Evolutionary conservation across 208 protist species (phyloP).

Genomic region (Leishmania martiniquensis): DNA sequence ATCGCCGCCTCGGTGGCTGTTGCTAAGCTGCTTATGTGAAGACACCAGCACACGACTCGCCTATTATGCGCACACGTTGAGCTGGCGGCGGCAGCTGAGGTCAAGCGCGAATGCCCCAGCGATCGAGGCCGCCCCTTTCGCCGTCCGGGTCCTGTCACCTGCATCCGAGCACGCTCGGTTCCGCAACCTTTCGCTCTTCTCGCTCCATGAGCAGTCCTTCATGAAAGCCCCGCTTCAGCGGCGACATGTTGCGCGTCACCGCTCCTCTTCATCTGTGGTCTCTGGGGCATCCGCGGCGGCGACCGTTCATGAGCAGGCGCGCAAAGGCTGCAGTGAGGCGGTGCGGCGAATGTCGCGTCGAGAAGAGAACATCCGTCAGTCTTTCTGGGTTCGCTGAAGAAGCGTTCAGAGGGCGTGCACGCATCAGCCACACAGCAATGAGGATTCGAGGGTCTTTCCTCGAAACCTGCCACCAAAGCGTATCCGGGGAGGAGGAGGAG

Average conservation of each 20-base stretch:
- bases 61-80: constrained; percentile 39
- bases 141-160: constrained; percentile 24
- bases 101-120: background rate
- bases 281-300: constrained; percentile 5
- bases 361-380: constrained; percentile 82
- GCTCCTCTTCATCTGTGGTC: constrained; percentile 1
- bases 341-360: constrained; percentile 65
- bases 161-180: constrained; percentile 27
- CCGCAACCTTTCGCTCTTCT: constrained; percentile 22
- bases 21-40: constrained; percentile 48
- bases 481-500: too few species aligned
- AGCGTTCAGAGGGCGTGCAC: background rate
- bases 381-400: constrained; percentile 43
- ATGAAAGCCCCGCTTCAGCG: constrained; percentile 11
- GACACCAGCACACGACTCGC: constrained; percentile 37
- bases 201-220: constrained; percentile 24
- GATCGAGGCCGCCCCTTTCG: background rate
- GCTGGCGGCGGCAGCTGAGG: constrained; percentile 14
- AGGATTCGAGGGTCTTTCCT: background rate
- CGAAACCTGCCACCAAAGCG: background rate
- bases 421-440: background rate
- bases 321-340: constrained; percentile 54
- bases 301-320: constrained; percentile 53
- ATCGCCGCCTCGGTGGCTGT: constrained; percentile 34
- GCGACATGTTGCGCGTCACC: constrained; percentile 19